phyloP scores from a whole-genome alignment of 2,329 filamentous ascomycete genomes.

The Purpureocillium takamizusanense region DNA sequence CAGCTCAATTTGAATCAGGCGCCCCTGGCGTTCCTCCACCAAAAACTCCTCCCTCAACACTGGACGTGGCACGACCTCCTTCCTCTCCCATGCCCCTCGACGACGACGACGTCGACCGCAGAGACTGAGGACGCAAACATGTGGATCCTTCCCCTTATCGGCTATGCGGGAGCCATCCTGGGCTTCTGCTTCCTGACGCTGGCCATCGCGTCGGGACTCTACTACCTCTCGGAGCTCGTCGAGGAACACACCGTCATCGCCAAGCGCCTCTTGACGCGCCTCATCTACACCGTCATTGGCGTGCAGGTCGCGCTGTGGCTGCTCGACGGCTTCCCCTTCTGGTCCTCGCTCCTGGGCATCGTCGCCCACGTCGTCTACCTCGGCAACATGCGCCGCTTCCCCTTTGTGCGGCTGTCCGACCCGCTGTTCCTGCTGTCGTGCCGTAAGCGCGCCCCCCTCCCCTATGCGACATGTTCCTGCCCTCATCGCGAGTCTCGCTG shows the following conservation, averaged over 20 bases:
- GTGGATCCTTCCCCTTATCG: slow-evolving; percentile 93
- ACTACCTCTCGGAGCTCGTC: slow-evolving; percentile 95
- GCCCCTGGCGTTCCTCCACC: no score
- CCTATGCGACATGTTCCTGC: no score
- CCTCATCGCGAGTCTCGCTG: no score
- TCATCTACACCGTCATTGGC: slow-evolving; percentile 76
- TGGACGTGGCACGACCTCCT: neutral
- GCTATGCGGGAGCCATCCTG: slow-evolving; percentile 76
- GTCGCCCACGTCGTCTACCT: slow-evolving; percentile 77
- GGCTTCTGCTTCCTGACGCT: slow-evolving; percentile 93
- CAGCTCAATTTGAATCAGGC: no score
- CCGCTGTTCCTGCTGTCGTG: slow-evolving; percentile 81
- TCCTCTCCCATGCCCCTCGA: neutral
- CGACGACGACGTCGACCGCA: neutral
- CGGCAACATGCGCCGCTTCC: slow-evolving; percentile 70
- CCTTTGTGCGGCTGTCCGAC: slow-evolving; percentile 76
- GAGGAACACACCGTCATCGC: slow-evolving; percentile 94
- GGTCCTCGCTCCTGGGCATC: slow-evolving; percentile 65
- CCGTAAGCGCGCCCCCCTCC: slow-evolving; percentile 37
- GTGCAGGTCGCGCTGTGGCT: slow-evolving; percentile 67
- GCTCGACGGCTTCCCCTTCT: slow-evolving; percentile 78
- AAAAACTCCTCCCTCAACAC: no score
- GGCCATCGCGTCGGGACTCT: slow-evolving; percentile 94
- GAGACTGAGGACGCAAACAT: slow-evolving; percentile 34
- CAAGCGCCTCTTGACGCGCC: slow-evolving; percentile 71